phyloP scores from a whole-genome alignment of 2,329 filamentous ascomycete species.

The Basipetospora sp. region DNA sequence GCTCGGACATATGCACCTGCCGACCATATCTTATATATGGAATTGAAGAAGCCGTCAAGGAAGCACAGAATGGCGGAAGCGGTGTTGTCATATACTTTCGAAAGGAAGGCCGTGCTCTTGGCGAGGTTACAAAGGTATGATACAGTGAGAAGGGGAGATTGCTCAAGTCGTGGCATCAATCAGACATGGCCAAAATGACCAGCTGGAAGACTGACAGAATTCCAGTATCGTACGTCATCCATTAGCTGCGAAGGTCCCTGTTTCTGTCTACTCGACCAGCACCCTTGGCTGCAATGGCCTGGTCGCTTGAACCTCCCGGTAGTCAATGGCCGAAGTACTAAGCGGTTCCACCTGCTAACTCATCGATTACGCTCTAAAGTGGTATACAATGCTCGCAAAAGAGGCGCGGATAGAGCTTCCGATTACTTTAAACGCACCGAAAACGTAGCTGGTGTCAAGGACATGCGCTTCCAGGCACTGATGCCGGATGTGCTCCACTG shows the following conservation, averaged over 20 bases:
- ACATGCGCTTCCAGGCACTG: slow-evolving; percentile 92
- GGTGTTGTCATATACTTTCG: slow-evolving; percentile 97
- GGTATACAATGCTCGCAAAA: slow-evolving; percentile 68
- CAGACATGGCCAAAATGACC: background rate
- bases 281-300: no score
- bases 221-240: slow-evolving; percentile 11
- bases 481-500: slow-evolving; percentile 98
- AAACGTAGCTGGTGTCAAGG: slow-evolving; percentile 92
- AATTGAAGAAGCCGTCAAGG: slow-evolving; percentile 92
- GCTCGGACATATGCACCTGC: slow-evolving; percentile 95
- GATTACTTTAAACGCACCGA: slow-evolving; percentile 97
- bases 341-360: background rate
- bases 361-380: slow-evolving; percentile 18
- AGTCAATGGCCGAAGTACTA: no score
- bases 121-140: slow-evolving; percentile 85
- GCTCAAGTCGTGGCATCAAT: background rate
- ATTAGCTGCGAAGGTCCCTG: background rate
- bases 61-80: slow-evolving; percentile 84
- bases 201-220: background rate
- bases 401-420: slow-evolving; percentile 63
- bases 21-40: slow-evolving; percentile 91
- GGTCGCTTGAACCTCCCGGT: no score
- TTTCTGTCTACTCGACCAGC: no score
- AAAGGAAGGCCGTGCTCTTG: slow-evolving; percentile 86
- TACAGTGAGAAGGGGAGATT: slow-evolving; percentile 5